These are phyloP conservation scores for Monascus ruber DNA, from an alignment of 2,329 filamentous ascomycete species.

Conservation along the genomic window DNA sequence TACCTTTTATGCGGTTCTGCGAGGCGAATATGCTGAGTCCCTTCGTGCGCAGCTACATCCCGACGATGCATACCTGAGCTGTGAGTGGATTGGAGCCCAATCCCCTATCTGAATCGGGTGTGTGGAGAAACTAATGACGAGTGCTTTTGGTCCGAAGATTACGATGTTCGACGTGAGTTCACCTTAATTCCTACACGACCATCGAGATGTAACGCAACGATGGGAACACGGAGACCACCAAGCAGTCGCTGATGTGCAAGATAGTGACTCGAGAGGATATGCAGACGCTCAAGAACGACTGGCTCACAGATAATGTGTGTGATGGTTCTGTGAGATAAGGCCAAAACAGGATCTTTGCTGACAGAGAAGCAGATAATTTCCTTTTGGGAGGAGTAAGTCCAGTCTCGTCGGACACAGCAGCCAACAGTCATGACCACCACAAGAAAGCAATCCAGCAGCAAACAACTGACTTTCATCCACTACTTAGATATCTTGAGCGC, in stretches of 20 bases:
- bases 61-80: slow-evolving; percentile 59
- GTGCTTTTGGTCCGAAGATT: slow-evolving; percentile 36
- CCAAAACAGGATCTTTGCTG: slow-evolving; percentile 12
- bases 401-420: not conserved
- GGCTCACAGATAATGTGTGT: slow-evolving; percentile 88
- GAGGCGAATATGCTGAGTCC: slow-evolving; percentile 8
- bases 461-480: slow-evolving; percentile 4
- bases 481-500: slow-evolving; percentile 63
- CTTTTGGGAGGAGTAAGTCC: slow-evolving; percentile 85
- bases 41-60: slow-evolving; percentile 36
- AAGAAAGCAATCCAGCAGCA: not conserved
- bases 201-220: too few relatives aligned
- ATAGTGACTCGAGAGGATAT: slow-evolving; percentile 82
- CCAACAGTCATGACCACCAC: too few relatives aligned
- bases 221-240: slow-evolving; percentile 1
- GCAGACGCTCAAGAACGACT: slow-evolving; percentile 78
- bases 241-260: slow-evolving; percentile 3
- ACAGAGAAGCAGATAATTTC: slow-evolving; percentile 60
- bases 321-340: slow-evolving; percentile 1
- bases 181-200: too few relatives aligned
- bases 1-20: slow-evolving; percentile 1
- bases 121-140: slow-evolving; percentile 10
- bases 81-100: slow-evolving; percentile 37
- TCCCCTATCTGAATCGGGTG: not conserved
- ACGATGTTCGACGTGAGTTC: slow-evolving; percentile 50